Percentiles rank a stretch among this genome's conserved stretches.
Conservation (phyloP, 164 flowering plant species). For the Vitis cinerea region DNA sequence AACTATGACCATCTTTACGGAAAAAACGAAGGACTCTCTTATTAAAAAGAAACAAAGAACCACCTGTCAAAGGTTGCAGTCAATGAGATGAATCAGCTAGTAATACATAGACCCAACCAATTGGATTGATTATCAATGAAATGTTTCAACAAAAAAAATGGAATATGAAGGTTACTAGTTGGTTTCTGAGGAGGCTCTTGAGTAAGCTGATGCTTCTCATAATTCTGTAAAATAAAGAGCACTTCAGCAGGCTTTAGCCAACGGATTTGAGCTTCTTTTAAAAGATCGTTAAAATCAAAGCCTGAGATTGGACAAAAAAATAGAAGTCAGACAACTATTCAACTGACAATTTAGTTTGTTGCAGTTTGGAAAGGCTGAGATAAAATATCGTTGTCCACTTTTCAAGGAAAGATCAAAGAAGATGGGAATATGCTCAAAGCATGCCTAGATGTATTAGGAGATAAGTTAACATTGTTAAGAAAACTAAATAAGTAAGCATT, state of each 20-base stretch:
- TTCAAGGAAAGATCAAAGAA: background rate
- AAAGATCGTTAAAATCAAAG: conserved; percentile 47
- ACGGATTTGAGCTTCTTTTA: conserved; percentile 60
- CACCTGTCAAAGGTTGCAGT: conserved; percentile 55
- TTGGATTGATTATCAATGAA: background rate
- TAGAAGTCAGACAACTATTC: background rate
- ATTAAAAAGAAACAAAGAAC: conserved; percentile 91
- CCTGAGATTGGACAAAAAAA: conserved; percentile 33
- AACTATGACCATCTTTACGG: conserved; percentile 85
- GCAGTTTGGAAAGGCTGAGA: background rate
- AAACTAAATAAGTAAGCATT: background rate
- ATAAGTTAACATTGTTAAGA: background rate
- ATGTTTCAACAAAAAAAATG: background rate
- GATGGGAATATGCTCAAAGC: background rate
- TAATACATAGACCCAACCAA: background rate
- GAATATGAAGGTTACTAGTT: conserved; percentile 36
- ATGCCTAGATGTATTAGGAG: background rate
- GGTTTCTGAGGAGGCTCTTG: conserved; percentile 58
- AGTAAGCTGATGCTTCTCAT: conserved; percentile 48
- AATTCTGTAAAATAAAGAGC: conserved; percentile 59
- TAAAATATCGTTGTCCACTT: background rate
- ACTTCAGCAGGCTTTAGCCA: conserved; percentile 93
- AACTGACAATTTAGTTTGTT: background rate
- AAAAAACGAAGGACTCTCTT: conserved; percentile 82
- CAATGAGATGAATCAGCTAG: background rate